phyloP scores from a whole-genome alignment of 2,329 filamentous ascomycete genomes.

The Pseudogymnoascus sp. region DNA sequence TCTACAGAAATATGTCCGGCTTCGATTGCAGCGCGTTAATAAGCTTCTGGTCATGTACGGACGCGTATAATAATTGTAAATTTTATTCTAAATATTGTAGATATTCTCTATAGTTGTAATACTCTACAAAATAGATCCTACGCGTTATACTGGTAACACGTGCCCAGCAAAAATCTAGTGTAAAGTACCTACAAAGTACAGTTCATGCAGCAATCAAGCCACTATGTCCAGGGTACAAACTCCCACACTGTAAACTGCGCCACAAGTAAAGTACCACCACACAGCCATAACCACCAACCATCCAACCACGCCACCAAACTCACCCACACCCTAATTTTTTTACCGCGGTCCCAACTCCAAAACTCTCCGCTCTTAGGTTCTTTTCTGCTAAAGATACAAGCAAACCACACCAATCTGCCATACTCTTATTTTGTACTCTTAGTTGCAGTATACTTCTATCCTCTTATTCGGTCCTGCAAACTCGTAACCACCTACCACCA shows the following conservation, averaged over 20 bases:
- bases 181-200: background rate
- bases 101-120: background rate
- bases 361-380: background rate
- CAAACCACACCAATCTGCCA: too few relatives aligned
- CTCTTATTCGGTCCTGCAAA: background rate
- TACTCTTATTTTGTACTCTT: background rate
- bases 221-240: background rate
- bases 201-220: background rate
- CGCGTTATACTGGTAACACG: background rate
- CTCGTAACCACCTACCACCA: background rate
- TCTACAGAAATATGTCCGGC: background rate
- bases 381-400: background rate
- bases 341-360: background rate
- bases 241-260: conserved; percentile 3
- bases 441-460: background rate
- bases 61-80: background rate
- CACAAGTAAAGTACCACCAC: background rate
- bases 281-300: background rate
- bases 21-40: background rate
- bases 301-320: conserved; percentile 2
- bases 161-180: background rate
- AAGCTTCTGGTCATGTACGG: background rate
- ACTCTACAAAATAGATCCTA: background rate
- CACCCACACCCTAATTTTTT: background rate
- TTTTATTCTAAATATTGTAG: background rate